Base-by-base conservation (phyloP, 2,329 filamentous ascomycete genomes). In the Ophiocordyceps camponoti-saundersi region DNA sequence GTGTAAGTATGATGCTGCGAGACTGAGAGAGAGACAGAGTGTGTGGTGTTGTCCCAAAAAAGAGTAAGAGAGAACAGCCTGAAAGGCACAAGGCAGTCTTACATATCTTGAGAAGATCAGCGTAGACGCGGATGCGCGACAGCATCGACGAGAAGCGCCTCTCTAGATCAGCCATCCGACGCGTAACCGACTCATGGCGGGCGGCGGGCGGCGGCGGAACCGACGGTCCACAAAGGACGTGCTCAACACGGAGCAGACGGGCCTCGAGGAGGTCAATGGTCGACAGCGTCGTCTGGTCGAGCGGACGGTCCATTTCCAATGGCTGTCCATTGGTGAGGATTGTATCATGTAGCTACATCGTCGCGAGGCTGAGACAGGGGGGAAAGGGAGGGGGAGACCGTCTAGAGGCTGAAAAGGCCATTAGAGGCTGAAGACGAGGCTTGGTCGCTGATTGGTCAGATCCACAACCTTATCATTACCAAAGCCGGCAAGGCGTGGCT, bases 51-150 rank as follows among this genome's bases (percentile, higher is more conserved):
- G n/a, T n/a, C n/a, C n/a, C n/a, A n/a, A n/a, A n/a, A n/a, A n/a
- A n/a, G n/a, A n/a, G n/a, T n/a, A n/a, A n/a, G n/a, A n/a, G n/a
- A n/a, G n/a, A n/a, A n/a, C n/a, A n/a, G n/a, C n/a, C n/a, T n/a
- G n/a, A n/a, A 15, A 41, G 42, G 45, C 39, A 30, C 41, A 34
- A 12, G n/a, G 46, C 44, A 7, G 3, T 57, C 73, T 21, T 68
- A 79, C 77, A 77, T 23, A 80, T 75, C 55, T 72, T 73, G 36
- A 80, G 64, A 7, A 80, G 65, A 53, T 80, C 75, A 26, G 66
- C 69, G 52, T 79, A 79, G 47, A 76, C 73, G 45, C 73, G 71
- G 32, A 74, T 62, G 46, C 66, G 65, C 29, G 71, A 70, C 6
- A 73, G 52, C 7, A 79, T 63, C 30, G 60, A 57, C 15, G 66